Percentiles rank a stretch among this genome's conserved stretches.
Conservation (phyloP, 306 rosid species). For the Corylus heterophylla region DNA sequence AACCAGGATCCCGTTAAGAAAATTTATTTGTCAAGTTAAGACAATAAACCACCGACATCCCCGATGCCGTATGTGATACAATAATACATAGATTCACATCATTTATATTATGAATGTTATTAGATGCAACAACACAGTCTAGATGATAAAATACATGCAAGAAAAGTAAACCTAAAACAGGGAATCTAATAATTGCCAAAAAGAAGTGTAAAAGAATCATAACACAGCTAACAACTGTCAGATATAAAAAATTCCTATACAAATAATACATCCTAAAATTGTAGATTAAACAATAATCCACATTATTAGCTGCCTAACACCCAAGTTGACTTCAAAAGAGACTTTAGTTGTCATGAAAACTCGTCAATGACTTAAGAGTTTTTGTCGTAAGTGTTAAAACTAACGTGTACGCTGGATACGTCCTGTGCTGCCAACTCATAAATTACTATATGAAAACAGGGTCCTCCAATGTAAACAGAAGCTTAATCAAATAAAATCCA, state of each 20-base stretch:
- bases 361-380: background rate
- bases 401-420: background rate
- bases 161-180: conserved; percentile 17
- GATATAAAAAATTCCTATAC: background rate
- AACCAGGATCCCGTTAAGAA: background rate
- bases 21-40: background rate
- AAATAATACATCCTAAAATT: background rate
- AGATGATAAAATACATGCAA: background rate
- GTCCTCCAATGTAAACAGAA: too few species aligned
- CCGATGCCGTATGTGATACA: too few species aligned
- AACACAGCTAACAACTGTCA: background rate
- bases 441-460: too few species aligned
- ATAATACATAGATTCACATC: too few species aligned
- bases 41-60: background rate
- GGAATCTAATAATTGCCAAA: conserved; percentile 23
- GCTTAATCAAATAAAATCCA: too few species aligned
- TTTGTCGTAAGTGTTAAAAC: background rate
- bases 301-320: background rate
- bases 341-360: background rate
- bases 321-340: background rate
- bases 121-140: too few species aligned
- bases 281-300: background rate
- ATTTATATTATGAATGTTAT: too few species aligned
- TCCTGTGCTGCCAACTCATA: background rate
- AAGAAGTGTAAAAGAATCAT: background rate